Conservation (phyloP, 441 rosid species). For the Flueggea neowawraea region DNA sequence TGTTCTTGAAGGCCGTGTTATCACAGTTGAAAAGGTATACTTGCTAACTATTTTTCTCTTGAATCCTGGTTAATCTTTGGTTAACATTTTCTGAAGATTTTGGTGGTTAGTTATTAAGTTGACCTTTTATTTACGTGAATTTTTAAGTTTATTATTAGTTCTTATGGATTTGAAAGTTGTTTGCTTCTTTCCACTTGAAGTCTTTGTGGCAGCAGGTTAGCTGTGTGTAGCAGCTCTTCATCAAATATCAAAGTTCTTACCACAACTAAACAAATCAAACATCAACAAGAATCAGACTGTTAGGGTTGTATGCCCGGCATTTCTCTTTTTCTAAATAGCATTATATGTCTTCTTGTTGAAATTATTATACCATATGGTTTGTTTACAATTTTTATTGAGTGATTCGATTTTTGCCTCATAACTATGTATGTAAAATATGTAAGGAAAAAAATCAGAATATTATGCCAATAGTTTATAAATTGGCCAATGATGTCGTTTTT, state of each 20-base stretch:
- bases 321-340: constrained; percentile 43
- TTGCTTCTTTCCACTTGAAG: constrained; percentile 85
- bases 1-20: constrained; percentile 77
- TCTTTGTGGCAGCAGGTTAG: constrained; percentile 92
- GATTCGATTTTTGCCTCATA: background rate
- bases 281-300: constrained; percentile 51
- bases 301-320: constrained; percentile 97
- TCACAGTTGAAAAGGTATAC: constrained; percentile 89
- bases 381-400: background rate
- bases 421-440: background rate
- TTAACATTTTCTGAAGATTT: background rate
- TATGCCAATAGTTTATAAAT: too few species aligned
- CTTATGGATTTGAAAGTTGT: constrained; percentile 49
- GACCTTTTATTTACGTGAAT: background rate
- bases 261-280: constrained; percentile 67
- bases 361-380: constrained; percentile 10
- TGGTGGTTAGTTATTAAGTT: background rate
- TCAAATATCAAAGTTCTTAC: constrained; percentile 51
- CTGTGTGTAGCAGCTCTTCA: constrained; percentile 95
- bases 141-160: constrained; percentile 23
- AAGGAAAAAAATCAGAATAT: too few species aligned
- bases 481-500: background rate
- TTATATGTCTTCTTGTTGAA: constrained; percentile 17
- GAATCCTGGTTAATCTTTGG: background rate
- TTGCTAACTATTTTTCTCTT: background rate